phyloP scores from a whole-genome alignment of 331 rosid genomes.

The Phaseolus coccineus region DNA sequence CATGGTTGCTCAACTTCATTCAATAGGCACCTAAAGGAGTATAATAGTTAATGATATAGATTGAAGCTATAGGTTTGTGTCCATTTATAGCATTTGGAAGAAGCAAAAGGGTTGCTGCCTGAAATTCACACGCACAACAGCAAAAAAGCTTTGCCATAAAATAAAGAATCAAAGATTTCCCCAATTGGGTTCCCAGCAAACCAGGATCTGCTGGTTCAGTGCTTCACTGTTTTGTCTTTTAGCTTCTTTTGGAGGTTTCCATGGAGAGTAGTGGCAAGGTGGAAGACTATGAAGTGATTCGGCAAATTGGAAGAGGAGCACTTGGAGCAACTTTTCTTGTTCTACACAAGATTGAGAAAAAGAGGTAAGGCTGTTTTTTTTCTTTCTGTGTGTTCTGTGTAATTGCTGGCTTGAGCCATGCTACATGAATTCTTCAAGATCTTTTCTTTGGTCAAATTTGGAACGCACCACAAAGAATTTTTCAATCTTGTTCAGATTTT shows the following conservation, averaged over 20 bases:
- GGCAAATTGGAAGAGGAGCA: slow-evolving; percentile 91
- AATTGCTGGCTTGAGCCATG: slow-evolving; percentile 21
- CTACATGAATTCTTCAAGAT: slow-evolving; percentile 41
- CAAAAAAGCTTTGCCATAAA: slow-evolving; percentile 16
- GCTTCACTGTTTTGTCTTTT: slow-evolving; percentile 48
- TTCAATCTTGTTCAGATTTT: slow-evolving; percentile 42
- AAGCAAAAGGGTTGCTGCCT: slow-evolving; percentile 25
- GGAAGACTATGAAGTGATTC: slow-evolving; percentile 83
- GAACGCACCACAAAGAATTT: slow-evolving; percentile 31
- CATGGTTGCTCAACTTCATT: slow-evolving; percentile 42
- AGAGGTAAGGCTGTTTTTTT: slow-evolving; percentile 59
- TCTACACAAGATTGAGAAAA: slow-evolving; percentile 74
- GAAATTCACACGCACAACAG: slow-evolving; percentile 18
- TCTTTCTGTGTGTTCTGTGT: not conserved
- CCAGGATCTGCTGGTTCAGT: slow-evolving; percentile 51
- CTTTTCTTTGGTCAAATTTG: slow-evolving; percentile 14
- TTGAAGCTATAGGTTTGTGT: slow-evolving; percentile 17
- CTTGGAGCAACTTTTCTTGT: slow-evolving; percentile 86
- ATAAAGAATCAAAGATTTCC: slow-evolving; percentile 13
- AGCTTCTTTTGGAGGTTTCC: slow-evolving; percentile 52
- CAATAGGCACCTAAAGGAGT: slow-evolving; percentile 39
- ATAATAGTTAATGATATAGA: slow-evolving; percentile 46
- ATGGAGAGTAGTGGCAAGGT: slow-evolving; percentile 70
- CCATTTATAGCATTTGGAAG: slow-evolving; percentile 32
- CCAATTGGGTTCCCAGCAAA: slow-evolving; percentile 40